Conservation (phyloP, 2,329 filamentous ascomycete genomes). For the Aspergillus aculeatus region DNA sequence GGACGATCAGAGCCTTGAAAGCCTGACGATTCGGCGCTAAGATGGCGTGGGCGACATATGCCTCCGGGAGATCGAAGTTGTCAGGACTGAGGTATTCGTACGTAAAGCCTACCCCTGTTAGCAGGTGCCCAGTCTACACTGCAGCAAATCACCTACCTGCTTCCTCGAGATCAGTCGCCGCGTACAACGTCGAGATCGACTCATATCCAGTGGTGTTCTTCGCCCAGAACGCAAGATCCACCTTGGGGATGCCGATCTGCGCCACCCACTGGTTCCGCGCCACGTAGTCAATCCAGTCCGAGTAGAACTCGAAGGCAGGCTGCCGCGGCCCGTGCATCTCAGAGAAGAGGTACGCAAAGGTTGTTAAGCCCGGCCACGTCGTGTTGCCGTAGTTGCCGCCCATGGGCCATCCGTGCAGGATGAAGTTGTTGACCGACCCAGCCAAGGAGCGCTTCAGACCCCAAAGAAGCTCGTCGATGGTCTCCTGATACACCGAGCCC, state of each 20-base stretch:
- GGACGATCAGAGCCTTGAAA: conserved; percentile 47
- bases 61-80: conserved; percentile 43
- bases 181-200: background rate
- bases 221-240: conserved; percentile 1
- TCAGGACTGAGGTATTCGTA: conserved; percentile 49
- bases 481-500: conserved; percentile 21
- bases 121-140: background rate
- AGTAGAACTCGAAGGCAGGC: conserved; percentile 29
- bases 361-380: conserved; percentile 51
- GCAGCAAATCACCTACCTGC: background rate
- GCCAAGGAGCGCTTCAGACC: conserved; percentile 41
- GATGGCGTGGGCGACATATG: conserved; percentile 35
- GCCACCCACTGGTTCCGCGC: background rate
- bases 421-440: conserved; percentile 45
- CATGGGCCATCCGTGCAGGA: conserved; percentile 48
- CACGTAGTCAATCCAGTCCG: background rate
- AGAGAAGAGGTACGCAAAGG: conserved; percentile 48
- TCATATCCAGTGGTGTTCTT: background rate
- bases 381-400: conserved; percentile 46
- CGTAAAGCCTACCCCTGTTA: conserved; percentile 32
- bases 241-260: background rate
- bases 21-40: conserved; percentile 43
- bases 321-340: conserved; percentile 43
- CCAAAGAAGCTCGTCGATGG: conserved; percentile 31
- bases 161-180: background rate